Evolutionary conservation across 176 grass and related monocot genomes (phyloP).

Genomic region (Lolium rigidum): DNA sequence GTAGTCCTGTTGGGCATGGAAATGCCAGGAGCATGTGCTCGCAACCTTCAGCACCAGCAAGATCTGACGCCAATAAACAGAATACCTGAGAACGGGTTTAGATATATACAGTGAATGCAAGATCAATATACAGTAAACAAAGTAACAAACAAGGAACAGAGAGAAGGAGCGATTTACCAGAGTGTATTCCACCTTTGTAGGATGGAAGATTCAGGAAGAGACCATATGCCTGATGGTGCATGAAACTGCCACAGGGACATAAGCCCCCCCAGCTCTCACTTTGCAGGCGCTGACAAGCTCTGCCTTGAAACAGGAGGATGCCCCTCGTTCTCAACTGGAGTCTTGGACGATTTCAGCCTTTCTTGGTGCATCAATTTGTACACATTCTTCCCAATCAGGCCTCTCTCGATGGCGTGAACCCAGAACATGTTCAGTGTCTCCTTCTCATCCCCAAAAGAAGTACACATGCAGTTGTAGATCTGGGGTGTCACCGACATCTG

Average conservation of each 20-base stretch:
- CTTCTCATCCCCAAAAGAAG: slow-evolving; percentile 65
- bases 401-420: slow-evolving; percentile 70
- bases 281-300: neutral
- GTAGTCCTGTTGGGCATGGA: too few species aligned
- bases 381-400: slow-evolving; percentile 56
- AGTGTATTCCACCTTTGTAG: neutral
- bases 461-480: slow-evolving; percentile 69
- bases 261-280: neutral
- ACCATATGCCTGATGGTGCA: neutral
- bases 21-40: neutral
- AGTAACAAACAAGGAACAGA: neutral
- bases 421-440: slow-evolving; percentile 65
- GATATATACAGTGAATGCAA: neutral
- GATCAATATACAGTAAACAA: neutral
- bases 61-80: neutral
- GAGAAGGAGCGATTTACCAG: neutral
- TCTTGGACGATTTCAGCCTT: slow-evolving; percentile 23
- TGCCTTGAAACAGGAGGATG: slow-evolving; percentile 3
- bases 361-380: slow-evolving; percentile 50
- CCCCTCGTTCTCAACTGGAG: neutral
- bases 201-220: neutral
- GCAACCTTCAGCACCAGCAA: neutral
- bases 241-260: neutral
- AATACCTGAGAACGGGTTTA: neutral
- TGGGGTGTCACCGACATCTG: slow-evolving; percentile 56